Percentiles rank a stretch among this genome's conserved stretches.
Evolutionary conservation across 371 early-diverging fungal genomes (phyloP).

Genomic region (Mortierella sp.): DNA sequence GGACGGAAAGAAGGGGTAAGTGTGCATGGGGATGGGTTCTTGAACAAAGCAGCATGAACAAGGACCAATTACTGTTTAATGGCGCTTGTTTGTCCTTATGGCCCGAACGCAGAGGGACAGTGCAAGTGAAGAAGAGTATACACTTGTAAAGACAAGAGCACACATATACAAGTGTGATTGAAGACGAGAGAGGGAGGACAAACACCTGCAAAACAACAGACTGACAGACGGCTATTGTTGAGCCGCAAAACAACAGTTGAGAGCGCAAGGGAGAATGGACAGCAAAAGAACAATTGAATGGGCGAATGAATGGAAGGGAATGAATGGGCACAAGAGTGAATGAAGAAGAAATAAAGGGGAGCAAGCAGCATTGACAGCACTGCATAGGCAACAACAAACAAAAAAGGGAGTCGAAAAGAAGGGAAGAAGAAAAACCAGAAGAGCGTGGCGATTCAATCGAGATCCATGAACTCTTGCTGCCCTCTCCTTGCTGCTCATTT

Average conservation of each 20-base stretch:
- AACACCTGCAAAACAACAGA: neutral
- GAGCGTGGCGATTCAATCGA: constrained; percentile 13
- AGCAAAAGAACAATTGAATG: neutral
- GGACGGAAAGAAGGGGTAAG: neutral
- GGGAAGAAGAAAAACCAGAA: neutral
- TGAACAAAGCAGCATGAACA: neutral
- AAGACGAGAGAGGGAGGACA: neutral
- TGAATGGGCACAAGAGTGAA: neutral
- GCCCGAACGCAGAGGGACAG: neutral
- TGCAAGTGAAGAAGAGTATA: neutral
- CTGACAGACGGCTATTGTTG: neutral
- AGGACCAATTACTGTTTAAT: neutral
- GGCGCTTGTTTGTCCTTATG: neutral
- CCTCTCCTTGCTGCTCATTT: neutral
- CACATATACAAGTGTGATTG: neutral
- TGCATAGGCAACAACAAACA: neutral
- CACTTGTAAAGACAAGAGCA: neutral
- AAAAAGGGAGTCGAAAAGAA: neutral
- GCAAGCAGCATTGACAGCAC: neutral
- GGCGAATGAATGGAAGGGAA: neutral
- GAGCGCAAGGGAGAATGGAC: constrained; percentile 9
- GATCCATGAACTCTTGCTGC: neutral
- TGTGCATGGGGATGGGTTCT: neutral
- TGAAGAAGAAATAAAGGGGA: neutral
- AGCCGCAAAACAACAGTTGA: constrained; percentile 9